These are phyloP conservation scores for Hygrophoropsis aurantiaca DNA, from an alignment of 768 basidiomycete species.

Conservation along the genomic window DNA sequence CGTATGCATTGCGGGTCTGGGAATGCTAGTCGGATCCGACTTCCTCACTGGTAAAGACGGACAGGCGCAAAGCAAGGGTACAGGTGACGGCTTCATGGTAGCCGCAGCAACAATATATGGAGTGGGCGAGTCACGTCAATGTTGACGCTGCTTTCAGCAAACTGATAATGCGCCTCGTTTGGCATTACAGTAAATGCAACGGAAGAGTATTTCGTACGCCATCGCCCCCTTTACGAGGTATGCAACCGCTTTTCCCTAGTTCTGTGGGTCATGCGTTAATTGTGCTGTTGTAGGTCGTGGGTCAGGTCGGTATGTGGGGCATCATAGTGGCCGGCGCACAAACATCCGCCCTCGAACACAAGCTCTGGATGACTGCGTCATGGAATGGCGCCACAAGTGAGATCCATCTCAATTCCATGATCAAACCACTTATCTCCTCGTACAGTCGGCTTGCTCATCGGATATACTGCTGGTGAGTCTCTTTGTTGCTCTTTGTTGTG, in stretches of 20 bases:
- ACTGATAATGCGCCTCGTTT: conserved; percentile 2
- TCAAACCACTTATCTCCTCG: background rate
- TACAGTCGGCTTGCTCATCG: conserved; percentile 44
- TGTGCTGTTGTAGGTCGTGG: conserved; percentile 50
- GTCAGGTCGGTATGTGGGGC: conserved; percentile 79
- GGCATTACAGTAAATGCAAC: conserved; percentile 66
- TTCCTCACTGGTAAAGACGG: conserved; percentile 69
- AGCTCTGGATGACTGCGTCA: conserved; percentile 53
- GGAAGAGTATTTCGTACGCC: conserved; percentile 78
- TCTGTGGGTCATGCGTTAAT: background rate
- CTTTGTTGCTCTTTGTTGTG: background rate
- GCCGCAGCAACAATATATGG: conserved; percentile 78
- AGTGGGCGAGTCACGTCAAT: conserved; percentile 51
- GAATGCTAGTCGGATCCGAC: conserved; percentile 73
- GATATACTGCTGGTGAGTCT: conserved; percentile 36
- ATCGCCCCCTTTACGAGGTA: conserved; percentile 70
- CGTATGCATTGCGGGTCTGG: conserved; percentile 68
- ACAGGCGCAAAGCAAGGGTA: conserved; percentile 55
- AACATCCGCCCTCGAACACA: conserved; percentile 66
- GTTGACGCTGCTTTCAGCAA: background rate
- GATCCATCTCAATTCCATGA: conserved; percentile 14
- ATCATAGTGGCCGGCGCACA: conserved; percentile 71
- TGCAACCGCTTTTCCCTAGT: background rate
- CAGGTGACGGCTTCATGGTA: conserved; percentile 83
- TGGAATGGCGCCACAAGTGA: conserved; percentile 69